Evolutionary conservation across 768 basidiomycete species (phyloP).

Genomic region (Lentinula guzmanii): DNA sequence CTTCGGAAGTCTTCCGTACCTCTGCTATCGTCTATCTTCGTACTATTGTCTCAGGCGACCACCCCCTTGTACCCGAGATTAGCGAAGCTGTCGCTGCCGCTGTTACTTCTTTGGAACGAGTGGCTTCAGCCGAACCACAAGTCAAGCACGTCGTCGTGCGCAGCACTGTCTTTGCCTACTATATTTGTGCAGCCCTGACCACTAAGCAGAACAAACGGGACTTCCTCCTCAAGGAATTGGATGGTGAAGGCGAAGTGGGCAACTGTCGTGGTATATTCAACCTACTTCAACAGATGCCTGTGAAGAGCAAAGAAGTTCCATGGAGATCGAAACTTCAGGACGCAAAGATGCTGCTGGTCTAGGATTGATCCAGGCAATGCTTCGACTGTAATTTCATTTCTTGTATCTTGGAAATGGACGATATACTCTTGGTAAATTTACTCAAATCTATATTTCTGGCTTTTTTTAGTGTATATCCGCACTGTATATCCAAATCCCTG

Average conservation of each 20-base stretch:
- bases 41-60: slow-evolving; percentile 70
- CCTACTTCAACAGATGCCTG: slow-evolving; percentile 34
- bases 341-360: slow-evolving; percentile 56
- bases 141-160: slow-evolving; percentile 55
- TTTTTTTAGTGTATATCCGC: neutral
- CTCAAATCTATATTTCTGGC: neutral
- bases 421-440: neutral
- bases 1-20: slow-evolving; percentile 65
- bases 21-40: slow-evolving; percentile 72
- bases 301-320: slow-evolving; percentile 29
- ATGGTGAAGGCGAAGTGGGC: slow-evolving; percentile 51
- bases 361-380: neutral
- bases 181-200: slow-evolving; percentile 66
- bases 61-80: slow-evolving; percentile 62
- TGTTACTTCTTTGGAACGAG: slow-evolving; percentile 37
- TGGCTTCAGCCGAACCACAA: slow-evolving; percentile 22
- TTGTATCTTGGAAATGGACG: neutral
- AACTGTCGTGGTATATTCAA: slow-evolving; percentile 52
- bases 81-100: slow-evolving; percentile 45
- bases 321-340: slow-evolving; percentile 58
- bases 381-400: neutral
- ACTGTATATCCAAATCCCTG: neutral
- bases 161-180: slow-evolving; percentile 75
- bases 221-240: slow-evolving; percentile 39
- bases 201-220: slow-evolving; percentile 37